Evolutionary conservation across 1,284 basidiomycete species (phyloP), one percentile per base, ranked within the genome.

Genomic region (Trametes versicolor): DNA sequence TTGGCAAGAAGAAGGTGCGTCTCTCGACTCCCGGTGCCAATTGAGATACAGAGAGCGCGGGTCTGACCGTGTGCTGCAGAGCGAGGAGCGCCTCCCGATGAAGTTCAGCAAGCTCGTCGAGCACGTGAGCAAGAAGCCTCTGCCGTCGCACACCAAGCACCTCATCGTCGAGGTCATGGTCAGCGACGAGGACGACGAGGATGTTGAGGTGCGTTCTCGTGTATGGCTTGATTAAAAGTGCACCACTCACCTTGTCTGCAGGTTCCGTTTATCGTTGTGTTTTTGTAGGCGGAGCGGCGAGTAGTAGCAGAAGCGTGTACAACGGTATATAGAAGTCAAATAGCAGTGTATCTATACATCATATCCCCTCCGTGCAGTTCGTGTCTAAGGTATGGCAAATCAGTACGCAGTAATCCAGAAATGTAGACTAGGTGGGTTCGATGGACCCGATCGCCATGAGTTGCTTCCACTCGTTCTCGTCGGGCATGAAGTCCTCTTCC

Each of bases 161-260:
- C 84, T 98, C 58, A 85, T 97, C 59, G 93, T 97, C 19, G 98
- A 99, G 81, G 90, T 98, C 61, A 98, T 99, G 95, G 92, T 92
- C 39, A 89, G 88, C 66, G 96, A 98, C 74, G 93, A 94, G 74
- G 87, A 93, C 34, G 95, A 88, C 60, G 97, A 99, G 78, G 92
- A 95, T 71, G 92, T 95, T 19, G 93, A 95, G 82, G 92, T 91
- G 73, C 63, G 76, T 36, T 47, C 10, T 37, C 32, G 8, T 34
- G 1, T 43, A 23, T 7, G 10, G 13, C 10, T 5, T 19, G 13
- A 12, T 4, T n/a, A 5, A 15, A 21, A 10, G 27, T 32, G 4
- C 53, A 50, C 60, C 52, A 57, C 60, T 37, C 45, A 17, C 15
- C 41, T n/a, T 52, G 12, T 23, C 21, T 48, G 43, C 58, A 91